Evolutionary conservation across 305 asterid species (phyloP).

Genomic region (Fraxinus dipetala): DNA sequence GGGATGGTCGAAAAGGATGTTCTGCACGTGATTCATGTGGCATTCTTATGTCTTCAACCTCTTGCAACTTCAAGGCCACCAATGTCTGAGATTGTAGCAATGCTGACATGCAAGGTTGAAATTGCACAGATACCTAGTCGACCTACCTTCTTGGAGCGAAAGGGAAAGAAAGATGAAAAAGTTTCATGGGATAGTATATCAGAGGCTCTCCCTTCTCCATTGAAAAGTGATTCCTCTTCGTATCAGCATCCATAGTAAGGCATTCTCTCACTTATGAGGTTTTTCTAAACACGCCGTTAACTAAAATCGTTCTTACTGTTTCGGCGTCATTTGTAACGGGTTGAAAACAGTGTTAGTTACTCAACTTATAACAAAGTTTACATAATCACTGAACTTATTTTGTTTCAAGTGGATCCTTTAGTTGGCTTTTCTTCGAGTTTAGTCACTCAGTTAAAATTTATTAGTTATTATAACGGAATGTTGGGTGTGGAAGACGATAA

Average conservation of each 20-base stretch:
- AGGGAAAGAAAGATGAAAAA: slow-evolving; percentile 33
- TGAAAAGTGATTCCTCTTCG: slow-evolving; percentile 45
- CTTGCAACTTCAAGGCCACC: slow-evolving; percentile 65
- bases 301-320: background rate
- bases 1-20: slow-evolving; percentile 44
- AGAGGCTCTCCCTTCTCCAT: slow-evolving; percentile 55
- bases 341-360: background rate
- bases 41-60: slow-evolving; percentile 63
- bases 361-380: background rate
- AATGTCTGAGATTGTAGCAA: slow-evolving; percentile 75
- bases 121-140: slow-evolving; percentile 34
- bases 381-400: too few relatives aligned
- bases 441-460: too few relatives aligned
- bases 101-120: slow-evolving; percentile 55
- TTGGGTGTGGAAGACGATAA: too few relatives aligned
- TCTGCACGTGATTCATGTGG: slow-evolving; percentile 44
- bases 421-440: too few relatives aligned
- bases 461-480: too few relatives aligned
- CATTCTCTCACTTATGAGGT: background rate
- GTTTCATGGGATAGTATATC: slow-evolving; percentile 52
- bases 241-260: slow-evolving; percentile 30
- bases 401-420: too few relatives aligned
- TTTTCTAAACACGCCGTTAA: too few relatives aligned
- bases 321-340: background rate
- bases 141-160: slow-evolving; percentile 55